Evolutionary conservation across 495 filamentous ascomycete species (phyloP), one percentile per base, ranked within the genome.

Genomic region (Stereocaulon alpinum): DNA sequence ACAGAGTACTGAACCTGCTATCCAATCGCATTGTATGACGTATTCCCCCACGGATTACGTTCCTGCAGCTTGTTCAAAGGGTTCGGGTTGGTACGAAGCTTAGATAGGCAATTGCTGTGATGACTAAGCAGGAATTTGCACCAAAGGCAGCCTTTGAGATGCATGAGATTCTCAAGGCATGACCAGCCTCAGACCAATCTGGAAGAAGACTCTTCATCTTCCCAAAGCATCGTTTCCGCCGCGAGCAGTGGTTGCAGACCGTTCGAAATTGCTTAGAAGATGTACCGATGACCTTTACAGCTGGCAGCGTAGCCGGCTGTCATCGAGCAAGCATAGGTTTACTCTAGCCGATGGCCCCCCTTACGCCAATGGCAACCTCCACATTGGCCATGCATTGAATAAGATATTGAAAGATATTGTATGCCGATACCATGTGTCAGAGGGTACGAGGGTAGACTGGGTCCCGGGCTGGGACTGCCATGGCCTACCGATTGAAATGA

Each of bases 401-500:
- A 99, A 99, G 70, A 86, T 97, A 59, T 73, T 95, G 51, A 99
- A 99, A 77, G 93, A 99, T 69, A 87, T 96, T 52, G 85, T 95
- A 54, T 79, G 87, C 64, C 82, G 93, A 42, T 82, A 86, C 63
- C 82, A 96, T 71, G 72, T 97, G 50, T 81, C 85, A 45, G 76
- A 82, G 65, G 92, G 92, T 40, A 76, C 17, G 4, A 52, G 82
- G 44, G 81, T 97, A 37, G 78, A 84, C n/a, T 99, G 92, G 69
- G 77, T 92, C 5, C 93, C 93, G 4, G 94, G 93, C 34, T 99
- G 94, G 94, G 93, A 99, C 71, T 99, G 93, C 66, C 93, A 99
- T 75, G 93, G 93, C 6, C 77, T 99, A 55, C 93, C 93, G 9
- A 99, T 99, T 72, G 93, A 99, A 77, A 76, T 97, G 43, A 96